Evolutionary conservation across 2,329 filamentous ascomycete genomes (phyloP).

Genomic region (Talaromyces albobiverticillius): DNA sequence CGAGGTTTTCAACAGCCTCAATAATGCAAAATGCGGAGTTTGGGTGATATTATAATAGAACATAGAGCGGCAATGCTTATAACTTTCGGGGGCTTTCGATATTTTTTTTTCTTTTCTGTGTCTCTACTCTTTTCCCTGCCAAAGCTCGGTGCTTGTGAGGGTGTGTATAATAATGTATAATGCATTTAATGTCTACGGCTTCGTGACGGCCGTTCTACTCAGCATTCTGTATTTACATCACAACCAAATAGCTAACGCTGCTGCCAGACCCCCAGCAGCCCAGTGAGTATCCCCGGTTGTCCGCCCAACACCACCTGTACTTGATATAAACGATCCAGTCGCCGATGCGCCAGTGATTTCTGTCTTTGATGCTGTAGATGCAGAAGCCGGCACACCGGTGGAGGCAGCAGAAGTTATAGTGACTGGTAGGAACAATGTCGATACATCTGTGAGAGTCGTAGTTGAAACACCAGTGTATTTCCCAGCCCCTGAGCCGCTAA

Average conservation of each 20-base stretch:
- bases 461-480: background rate
- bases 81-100: background rate
- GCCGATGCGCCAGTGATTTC: background rate
- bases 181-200: background rate
- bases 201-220: background rate
- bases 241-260: background rate
- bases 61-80: background rate
- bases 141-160: no score
- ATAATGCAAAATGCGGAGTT: no score
- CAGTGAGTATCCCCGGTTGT: background rate
- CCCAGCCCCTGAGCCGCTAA: constrained; percentile 1
- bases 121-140: no score
- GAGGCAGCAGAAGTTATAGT: background rate
- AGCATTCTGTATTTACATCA: no score
- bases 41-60: no score
- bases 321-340: background rate
- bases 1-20: no score
- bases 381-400: background rate
- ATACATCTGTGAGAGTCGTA: background rate
- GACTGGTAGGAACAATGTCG: background rate
- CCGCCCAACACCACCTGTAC: background rate
- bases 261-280: background rate
- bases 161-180: background rate
- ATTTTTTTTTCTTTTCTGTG: background rate
- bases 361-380: background rate